Evolutionary conservation across 805 yeast genomes (phyloP).

Genomic region (Metschnikowia baotianmanensis): DNA sequence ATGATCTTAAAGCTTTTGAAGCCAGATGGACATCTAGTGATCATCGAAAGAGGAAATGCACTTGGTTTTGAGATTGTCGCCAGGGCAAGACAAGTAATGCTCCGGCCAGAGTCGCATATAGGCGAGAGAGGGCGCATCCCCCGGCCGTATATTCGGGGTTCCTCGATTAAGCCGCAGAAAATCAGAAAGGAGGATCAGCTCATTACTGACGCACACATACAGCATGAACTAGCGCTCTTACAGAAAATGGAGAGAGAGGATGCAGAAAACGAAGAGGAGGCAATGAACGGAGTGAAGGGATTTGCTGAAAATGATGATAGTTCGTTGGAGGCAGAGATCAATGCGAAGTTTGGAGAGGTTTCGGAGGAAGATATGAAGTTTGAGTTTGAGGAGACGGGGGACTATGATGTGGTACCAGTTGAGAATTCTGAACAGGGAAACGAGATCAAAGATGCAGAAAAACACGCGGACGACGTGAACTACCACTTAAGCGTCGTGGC

Average conservation of each 20-base stretch:
- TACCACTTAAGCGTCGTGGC: slow-evolving; percentile 69
- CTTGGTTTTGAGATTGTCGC: slow-evolving; percentile 86
- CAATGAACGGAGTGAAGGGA: slow-evolving; percentile 10
- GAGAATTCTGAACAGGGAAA: slow-evolving; percentile 15
- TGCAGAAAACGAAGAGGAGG: slow-evolving; percentile 9
- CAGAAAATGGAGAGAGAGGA: slow-evolving; percentile 25
- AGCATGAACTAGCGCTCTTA: slow-evolving; percentile 31
- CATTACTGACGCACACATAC: slow-evolving; percentile 34
- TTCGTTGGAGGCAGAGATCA: slow-evolving; percentile 25
- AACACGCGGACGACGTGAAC: slow-evolving; percentile 29
- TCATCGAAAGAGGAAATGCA: slow-evolving; percentile 88
- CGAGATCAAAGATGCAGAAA: not conserved
- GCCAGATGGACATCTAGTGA: slow-evolving; percentile 76
- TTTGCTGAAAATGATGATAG: slow-evolving; percentile 15
- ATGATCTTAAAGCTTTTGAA: slow-evolving; percentile 57
- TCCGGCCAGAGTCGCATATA: slow-evolving; percentile 74
- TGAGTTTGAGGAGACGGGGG: slow-evolving; percentile 42
- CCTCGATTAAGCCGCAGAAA: slow-evolving; percentile 40
- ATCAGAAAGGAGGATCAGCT: slow-evolving; percentile 35
- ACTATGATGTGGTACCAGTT: slow-evolving; percentile 26
- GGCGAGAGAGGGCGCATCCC: slow-evolving; percentile 63
- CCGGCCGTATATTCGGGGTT: slow-evolving; percentile 60
- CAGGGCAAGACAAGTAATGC: slow-evolving; percentile 82
- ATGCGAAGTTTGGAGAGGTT: slow-evolving; percentile 42
- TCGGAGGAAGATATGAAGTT: slow-evolving; percentile 45